Base-by-base conservation (phyloP, 164 flowering plant species). In the Vitis rupestris region DNA sequence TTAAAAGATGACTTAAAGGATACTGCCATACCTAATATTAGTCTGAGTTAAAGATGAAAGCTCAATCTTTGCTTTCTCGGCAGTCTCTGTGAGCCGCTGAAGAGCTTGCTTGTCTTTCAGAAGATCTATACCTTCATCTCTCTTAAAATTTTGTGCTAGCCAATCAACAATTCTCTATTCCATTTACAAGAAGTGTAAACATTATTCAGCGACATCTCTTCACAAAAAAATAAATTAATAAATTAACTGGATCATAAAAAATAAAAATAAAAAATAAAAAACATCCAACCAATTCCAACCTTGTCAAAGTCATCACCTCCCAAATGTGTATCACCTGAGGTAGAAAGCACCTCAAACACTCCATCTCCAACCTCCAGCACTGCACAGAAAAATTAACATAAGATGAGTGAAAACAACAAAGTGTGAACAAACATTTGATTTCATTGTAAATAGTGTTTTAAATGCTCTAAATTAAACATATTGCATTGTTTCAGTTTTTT, bases 361-460 rank as follows among this genome's bases (percentile, higher is more conserved):
- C 97, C 94, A 85, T 89, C 92, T 52, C 92, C 97, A 70, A 91
- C 95, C 82, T 91, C 95, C 55, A 91, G 91, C 67, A 93, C 98
- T 93, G 86, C 62, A 86, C 8, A 53, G 16, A 55, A 61, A 37
- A 9, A 16, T 57, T 15, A 19, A 9, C 27, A 15, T 57, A 17
- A 10, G 16, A 53, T 59, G 9, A 49, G 9, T 23, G 11, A 68
- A 8, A 55, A 1, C 16, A 56, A 3, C 13, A 14, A 8, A 19
- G 16, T 3, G 6, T 54, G 48, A 58, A 10, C 30, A 19, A 51
- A 23, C 8, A 5, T 54, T 27, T 50, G 7, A 8, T 2, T n/a
- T 37, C 44, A 37, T 6, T 37, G 44, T 3, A 3, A 37, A 37
- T 6, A 37, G 44, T 37, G 6, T 2, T 3, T 37, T 37, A 3